These are phyloP conservation scores for Echium plantagineum DNA, from an alignment of 257 asterid species.

Conservation along the genomic window DNA sequence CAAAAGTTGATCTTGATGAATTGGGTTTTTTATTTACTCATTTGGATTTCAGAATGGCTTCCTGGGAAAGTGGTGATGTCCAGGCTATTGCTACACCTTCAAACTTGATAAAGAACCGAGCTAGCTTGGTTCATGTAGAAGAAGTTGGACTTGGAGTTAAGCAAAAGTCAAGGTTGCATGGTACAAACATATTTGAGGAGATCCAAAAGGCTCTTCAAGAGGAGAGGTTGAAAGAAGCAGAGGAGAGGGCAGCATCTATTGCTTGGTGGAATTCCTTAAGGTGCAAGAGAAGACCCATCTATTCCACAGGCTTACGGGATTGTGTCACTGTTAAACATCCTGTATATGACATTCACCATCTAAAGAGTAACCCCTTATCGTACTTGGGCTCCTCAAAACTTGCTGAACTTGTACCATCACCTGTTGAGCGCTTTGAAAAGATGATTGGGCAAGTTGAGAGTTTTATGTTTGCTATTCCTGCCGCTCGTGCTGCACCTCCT, in stretches of 20 bases:
- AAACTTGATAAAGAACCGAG: slow-evolving; percentile 48
- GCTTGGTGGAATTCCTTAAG: slow-evolving; percentile 96
- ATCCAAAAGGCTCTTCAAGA: slow-evolving; percentile 49
- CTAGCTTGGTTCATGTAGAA: slow-evolving; percentile 23
- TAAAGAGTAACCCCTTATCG: slow-evolving; percentile 46
- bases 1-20: slow-evolving; percentile 56
- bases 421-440: slow-evolving; percentile 69
- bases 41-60: slow-evolving; percentile 68
- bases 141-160: slow-evolving; percentile 26
- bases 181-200: slow-evolving; percentile 59
- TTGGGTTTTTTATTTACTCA: slow-evolving; percentile 81
- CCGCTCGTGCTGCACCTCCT: slow-evolving; percentile 93
- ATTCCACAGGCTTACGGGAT: slow-evolving; percentile 61
- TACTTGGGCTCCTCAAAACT: slow-evolving; percentile 58
- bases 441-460: slow-evolving; percentile 73
- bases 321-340: slow-evolving; percentile 65
- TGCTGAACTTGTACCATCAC: slow-evolving; percentile 65
- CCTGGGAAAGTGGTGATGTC: slow-evolving; percentile 85
- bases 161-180: slow-evolving; percentile 34
- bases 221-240: slow-evolving; percentile 67
- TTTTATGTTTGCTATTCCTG: slow-evolving; percentile 98
- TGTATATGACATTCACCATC: slow-evolving; percentile 38
- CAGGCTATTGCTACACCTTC: slow-evolving; percentile 82
- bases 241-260: slow-evolving; percentile 62
- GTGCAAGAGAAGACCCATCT: slow-evolving; percentile 78